Percentiles rank a stretch among this genome's conserved stretches.
Evolutionary conservation across 2,329 filamentous ascomycete genomes (phyloP).

Genomic region (Beauveria scarabaeidicola): DNA sequence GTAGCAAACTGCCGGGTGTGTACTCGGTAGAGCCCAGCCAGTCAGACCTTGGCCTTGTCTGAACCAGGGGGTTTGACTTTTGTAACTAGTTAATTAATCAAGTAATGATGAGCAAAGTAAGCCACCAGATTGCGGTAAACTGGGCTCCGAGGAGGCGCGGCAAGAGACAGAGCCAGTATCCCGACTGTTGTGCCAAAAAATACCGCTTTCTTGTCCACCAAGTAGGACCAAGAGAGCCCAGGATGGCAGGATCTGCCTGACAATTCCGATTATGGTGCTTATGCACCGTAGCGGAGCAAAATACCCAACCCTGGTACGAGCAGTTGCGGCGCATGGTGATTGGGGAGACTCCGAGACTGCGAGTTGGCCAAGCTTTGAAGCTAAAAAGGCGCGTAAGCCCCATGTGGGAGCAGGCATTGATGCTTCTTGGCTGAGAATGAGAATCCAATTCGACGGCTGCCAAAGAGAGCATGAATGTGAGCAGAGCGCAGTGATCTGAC

Average conservation of each 20-base stretch:
- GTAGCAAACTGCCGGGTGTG: background rate
- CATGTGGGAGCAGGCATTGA: background rate
- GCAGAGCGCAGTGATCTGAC: background rate
- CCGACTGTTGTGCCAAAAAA: background rate
- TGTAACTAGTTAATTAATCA: background rate
- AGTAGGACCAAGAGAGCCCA: background rate
- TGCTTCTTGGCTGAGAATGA: background rate
- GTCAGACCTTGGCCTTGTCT: background rate
- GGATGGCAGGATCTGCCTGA: slow-evolving; percentile 2
- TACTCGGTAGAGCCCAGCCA: no score
- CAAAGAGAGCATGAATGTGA: background rate
- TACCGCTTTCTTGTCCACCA: background rate
- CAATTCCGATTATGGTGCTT: slow-evolving; percentile 10
- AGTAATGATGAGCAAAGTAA: background rate
- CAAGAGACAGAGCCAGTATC: background rate
- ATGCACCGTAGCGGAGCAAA: slow-evolving; percentile 6
- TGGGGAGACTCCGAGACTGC: background rate
- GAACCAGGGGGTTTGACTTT: background rate
- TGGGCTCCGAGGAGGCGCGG: background rate
- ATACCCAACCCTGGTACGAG: background rate
- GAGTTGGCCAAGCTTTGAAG: background rate
- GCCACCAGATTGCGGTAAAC: background rate
- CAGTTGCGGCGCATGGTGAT: background rate
- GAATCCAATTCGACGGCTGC: background rate
- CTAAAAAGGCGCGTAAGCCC: background rate